Percentiles rank a stretch among this genome's conserved stretches.
Conservation (phyloP, 2,329 filamentous ascomycete species). For the Pestalotiopsis sp. region DNA sequence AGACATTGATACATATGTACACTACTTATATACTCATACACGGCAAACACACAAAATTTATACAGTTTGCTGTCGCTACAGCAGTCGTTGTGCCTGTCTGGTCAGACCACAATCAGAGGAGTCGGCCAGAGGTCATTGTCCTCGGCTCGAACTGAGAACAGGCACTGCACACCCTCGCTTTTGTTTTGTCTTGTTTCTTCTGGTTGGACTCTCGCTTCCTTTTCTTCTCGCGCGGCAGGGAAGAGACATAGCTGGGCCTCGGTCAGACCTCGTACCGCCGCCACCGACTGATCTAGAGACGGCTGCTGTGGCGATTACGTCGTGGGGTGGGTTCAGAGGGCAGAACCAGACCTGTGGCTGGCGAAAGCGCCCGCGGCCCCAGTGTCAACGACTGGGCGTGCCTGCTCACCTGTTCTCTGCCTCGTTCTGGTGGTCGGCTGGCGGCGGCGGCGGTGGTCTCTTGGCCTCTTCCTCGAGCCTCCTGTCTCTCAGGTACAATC, state of each 20-base stretch:
- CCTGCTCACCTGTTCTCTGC: background rate
- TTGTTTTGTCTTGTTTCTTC: no score
- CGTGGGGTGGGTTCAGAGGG: no score
- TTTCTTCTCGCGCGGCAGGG: no score
- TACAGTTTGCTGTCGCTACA: background rate
- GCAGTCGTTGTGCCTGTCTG: background rate
- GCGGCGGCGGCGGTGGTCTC: slow-evolving; percentile 23
- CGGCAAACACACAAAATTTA: background rate
- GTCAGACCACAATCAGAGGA: background rate
- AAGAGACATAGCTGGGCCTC: no score
- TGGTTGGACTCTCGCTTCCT: no score
- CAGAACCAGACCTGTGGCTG: no score
- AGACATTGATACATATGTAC: slow-evolving; percentile 16
- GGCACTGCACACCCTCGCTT: no score
- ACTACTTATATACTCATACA: slow-evolving; percentile 17
- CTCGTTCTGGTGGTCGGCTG: background rate
- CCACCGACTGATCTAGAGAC: no score
- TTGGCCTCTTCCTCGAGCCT: slow-evolving; percentile 43
- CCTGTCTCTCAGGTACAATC: slow-evolving; percentile 78
- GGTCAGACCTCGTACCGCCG: no score
- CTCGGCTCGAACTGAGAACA: background rate
- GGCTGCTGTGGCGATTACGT: no score
- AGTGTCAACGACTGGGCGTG: background rate
- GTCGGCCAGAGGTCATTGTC: background rate
- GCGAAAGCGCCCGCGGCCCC: background rate